Percentiles rank a stretch among this genome's conserved stretches.
These are phyloP conservation scores for Ogataea paraovalis DNA, from an alignment of 805 yeast species.

Conservation along the genomic window DNA sequence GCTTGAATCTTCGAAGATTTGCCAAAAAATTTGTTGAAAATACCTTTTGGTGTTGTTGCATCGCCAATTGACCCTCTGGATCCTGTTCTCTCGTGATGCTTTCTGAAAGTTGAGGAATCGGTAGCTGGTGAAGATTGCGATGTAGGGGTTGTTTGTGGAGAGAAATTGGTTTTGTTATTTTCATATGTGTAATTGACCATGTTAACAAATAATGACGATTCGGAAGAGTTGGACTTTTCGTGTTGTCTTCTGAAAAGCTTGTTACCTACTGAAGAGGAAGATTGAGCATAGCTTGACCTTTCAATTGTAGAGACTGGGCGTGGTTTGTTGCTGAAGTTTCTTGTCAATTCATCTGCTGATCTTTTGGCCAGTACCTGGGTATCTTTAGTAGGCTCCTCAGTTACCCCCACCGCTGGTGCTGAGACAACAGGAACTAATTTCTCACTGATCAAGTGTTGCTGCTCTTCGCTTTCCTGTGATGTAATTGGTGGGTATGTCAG, in stretches of 20 bases:
- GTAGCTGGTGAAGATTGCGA: constrained; percentile 9
- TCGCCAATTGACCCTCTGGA: constrained; percentile 29
- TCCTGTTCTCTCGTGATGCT: constrained; percentile 23
- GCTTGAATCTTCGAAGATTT: constrained; percentile 16
- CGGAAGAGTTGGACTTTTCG: constrained; percentile 59
- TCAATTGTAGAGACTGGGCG: constrained; percentile 39
- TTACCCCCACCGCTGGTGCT: constrained; percentile 29
- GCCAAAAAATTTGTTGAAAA: constrained; percentile 30
- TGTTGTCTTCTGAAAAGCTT: constrained; percentile 59
- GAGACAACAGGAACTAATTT: constrained; percentile 34
- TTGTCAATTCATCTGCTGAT: constrained; percentile 2
- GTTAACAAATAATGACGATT: constrained; percentile 40
- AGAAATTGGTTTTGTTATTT: constrained; percentile 14
- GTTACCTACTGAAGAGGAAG: constrained; percentile 35
- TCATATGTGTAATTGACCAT: constrained; percentile 31
- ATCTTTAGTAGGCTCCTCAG: constrained; percentile 5
- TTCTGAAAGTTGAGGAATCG: constrained; percentile 11
- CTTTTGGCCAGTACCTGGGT: not conserved
- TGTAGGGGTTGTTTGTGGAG: not conserved
- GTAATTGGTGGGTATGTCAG: not conserved
- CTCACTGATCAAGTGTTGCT: constrained; percentile 12
- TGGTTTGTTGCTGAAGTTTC: constrained; percentile 10
- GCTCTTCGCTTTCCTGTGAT: constrained; percentile 2
- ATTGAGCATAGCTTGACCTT: constrained; percentile 20
- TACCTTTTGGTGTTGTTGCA: constrained; percentile 26